Percentiles rank a stretch among this genome's conserved stretches.
These are phyloP conservation scores for Entelexis sorbosivorans DNA, from an alignment of 1,139 yeast species.

Conservation along the genomic window DNA sequence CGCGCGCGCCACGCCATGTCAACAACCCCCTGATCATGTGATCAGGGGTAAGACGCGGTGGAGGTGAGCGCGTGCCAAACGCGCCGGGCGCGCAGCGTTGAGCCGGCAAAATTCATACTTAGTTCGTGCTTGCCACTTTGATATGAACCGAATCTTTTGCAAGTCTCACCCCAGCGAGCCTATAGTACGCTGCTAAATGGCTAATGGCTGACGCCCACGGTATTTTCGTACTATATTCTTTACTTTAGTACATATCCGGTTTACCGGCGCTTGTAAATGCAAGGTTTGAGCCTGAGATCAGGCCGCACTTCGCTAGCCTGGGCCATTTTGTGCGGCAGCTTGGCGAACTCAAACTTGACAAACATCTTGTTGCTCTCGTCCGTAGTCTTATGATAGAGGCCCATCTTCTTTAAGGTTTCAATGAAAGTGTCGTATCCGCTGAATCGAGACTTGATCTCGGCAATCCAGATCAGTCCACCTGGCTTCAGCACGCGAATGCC, in stretches of 20 bases:
- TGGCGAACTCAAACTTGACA: slow-evolving; percentile 84
- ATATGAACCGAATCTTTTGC: too few species aligned
- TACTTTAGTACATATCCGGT: too few species aligned
- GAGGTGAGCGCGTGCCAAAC: too few species aligned
- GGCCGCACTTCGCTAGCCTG: slow-evolving; percentile 48
- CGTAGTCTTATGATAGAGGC: slow-evolving; percentile 79
- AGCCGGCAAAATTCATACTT: too few species aligned
- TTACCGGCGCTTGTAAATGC: slow-evolving; percentile 83
- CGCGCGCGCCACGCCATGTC: background rate
- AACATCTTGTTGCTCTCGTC: slow-evolving; percentile 89
- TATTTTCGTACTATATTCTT: too few species aligned
- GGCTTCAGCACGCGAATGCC: slow-evolving; percentile 82
- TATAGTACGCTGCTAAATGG: too few species aligned
- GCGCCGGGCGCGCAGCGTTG: too few species aligned
- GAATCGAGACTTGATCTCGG: slow-evolving; percentile 90
- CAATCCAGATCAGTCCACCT: slow-evolving; percentile 91
- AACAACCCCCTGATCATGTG: background rate
- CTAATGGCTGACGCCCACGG: too few species aligned
- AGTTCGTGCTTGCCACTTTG: too few species aligned
- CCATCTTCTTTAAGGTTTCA: slow-evolving; percentile 51
- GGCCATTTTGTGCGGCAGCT: slow-evolving; percentile 69
- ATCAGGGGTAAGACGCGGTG: background rate
- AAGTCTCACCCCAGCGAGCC: too few species aligned
- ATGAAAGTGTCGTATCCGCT: slow-evolving; percentile 55
- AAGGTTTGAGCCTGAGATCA: slow-evolving; percentile 80